phyloP scores from a whole-genome alignment of 305 asterid genomes.

The Fraxinus sp. region DNA sequence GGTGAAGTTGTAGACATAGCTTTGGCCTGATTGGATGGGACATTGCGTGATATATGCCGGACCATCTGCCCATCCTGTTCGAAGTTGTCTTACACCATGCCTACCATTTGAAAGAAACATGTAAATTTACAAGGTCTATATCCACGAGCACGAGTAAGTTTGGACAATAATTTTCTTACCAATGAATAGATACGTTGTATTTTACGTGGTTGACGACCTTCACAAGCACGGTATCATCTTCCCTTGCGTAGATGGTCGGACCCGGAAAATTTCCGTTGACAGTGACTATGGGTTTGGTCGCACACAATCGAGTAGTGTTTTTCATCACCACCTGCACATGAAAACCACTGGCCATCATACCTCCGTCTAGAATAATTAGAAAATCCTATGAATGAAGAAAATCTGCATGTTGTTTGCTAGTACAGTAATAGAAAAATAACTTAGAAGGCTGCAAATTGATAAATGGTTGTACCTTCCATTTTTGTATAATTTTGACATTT shows the following conservation, averaged over 20 bases:
- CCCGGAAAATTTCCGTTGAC: constrained; percentile 91
- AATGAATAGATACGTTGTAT: constrained; percentile 88
- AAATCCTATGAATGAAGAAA: constrained; percentile 4
- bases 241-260: constrained; percentile 88
- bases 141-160: not conserved
- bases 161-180: constrained; percentile 40
- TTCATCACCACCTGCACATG: constrained; percentile 66
- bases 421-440: not conserved
- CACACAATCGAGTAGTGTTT: constrained; percentile 65
- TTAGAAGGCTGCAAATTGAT: not conserved
- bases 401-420: not conserved
- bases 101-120: constrained; percentile 26
- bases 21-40: constrained; percentile 82
- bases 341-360: not conserved
- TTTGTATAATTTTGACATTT: constrained; percentile 12
- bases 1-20: constrained; percentile 75
- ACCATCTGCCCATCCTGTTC: constrained; percentile 97
- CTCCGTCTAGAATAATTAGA: not conserved
- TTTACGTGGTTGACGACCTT: constrained; percentile 78
- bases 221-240: constrained; percentile 72
- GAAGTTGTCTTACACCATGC: constrained; percentile 82
- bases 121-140: not conserved
- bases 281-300: constrained; percentile 70
- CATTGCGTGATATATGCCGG: constrained; percentile 61
- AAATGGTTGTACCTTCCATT: constrained; percentile 17